Evolutionary conservation across 148 eudicot genomes (phyloP).

Genomic region (Gaultheria prostrata): DNA sequence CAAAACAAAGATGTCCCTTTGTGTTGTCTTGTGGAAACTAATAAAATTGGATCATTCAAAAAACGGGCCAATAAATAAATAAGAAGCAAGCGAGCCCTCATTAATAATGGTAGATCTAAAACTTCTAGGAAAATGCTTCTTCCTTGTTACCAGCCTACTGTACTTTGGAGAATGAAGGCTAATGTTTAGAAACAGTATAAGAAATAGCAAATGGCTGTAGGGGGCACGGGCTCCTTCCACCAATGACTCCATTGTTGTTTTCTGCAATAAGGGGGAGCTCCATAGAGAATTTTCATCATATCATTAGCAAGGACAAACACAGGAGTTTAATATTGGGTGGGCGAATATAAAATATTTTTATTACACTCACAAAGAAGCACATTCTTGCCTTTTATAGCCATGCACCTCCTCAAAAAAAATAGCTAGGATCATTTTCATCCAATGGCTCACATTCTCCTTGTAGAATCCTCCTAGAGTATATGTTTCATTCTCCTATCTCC

Average conservation of each 20-base stretch:
- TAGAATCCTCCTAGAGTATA: no score
- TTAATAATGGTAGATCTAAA: not conserved
- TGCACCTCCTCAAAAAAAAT: no score
- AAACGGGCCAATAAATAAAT: not conserved
- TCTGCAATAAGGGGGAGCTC: constrained; percentile 9
- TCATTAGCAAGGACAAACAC: not conserved
- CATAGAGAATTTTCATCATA: not conserved
- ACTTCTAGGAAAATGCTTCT: not conserved
- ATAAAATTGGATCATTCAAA: not conserved
- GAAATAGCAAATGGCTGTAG: not conserved
- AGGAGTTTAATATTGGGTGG: no score
- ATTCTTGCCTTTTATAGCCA: no score
- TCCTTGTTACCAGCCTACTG: not conserved
- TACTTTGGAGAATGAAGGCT: not conserved
- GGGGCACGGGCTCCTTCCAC: not conserved
- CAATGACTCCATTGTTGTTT: not conserved
- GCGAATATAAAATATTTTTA: no score
- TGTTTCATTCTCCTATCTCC: no score
- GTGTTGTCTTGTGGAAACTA: not conserved
- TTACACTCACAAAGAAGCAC: no score
- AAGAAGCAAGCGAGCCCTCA: not conserved
- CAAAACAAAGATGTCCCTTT: not conserved
- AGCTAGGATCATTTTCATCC: no score
- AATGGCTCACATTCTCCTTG: no score
- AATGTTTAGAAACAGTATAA: not conserved